Evolutionary conservation across 257 asterid species (phyloP).

Genomic region (Schizonepeta tenuifolia): DNA sequence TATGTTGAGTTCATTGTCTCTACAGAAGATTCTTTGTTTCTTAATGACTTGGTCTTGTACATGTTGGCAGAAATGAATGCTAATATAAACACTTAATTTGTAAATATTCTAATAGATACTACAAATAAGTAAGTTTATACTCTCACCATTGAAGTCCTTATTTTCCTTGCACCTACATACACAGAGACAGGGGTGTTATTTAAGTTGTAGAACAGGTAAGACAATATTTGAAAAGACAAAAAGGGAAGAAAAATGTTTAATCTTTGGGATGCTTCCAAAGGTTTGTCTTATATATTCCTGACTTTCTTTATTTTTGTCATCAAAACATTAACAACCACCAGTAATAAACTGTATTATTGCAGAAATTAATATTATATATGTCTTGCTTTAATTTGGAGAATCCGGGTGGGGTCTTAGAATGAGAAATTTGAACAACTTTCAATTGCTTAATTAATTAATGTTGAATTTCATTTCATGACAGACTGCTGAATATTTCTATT

Average conservation of each 20-base stretch:
- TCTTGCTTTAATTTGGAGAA: constrained; percentile 20
- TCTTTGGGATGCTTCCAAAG: constrained; percentile 6
- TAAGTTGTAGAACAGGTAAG: neutral
- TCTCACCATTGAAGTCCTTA: neutral
- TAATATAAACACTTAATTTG: neutral
- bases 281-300: constrained; percentile 18
- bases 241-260: neutral
- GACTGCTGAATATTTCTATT: neutral
- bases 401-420: constrained; percentile 30
- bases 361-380: neutral
- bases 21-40: neutral
- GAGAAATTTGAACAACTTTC: constrained; percentile 28
- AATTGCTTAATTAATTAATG: constrained; percentile 20
- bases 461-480: constrained; percentile 8
- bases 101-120: neutral
- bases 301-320: constrained; percentile 17
- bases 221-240: neutral
- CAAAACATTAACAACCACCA: neutral
- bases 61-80: neutral
- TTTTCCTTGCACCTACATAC: neutral
- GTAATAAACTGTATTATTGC: neutral
- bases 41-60: neutral
- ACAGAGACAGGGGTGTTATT: too few species aligned
- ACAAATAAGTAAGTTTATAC: neutral
- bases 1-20: neutral